These are phyloP conservation scores for Juncus inflexus DNA, from an alignment of 176 grass and related monocot species.

Conservation along the genomic window DNA sequence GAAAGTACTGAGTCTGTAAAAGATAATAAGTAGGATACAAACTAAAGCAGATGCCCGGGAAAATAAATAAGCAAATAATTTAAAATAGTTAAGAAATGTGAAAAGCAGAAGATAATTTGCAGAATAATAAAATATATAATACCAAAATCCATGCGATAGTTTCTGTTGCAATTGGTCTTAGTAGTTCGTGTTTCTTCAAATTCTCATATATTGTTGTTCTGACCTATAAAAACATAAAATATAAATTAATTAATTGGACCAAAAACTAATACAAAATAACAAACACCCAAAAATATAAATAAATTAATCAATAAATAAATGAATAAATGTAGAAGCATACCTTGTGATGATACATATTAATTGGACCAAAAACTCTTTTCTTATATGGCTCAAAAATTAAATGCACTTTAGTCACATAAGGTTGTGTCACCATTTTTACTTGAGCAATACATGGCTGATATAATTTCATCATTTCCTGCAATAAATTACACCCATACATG, in stretches of 20 bases:
- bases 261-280: too few relatives aligned
- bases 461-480: conserved; percentile 6
- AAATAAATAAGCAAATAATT: not conserved
- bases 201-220: conserved; percentile 15
- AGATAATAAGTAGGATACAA: conserved; percentile 16
- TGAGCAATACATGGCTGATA: not conserved
- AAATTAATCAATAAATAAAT: too few relatives aligned
- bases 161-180: conserved; percentile 29
- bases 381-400: not conserved
- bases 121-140: not conserved
- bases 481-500: not conserved
- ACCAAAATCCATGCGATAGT: conserved; percentile 27
- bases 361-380: not conserved
- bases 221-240: conserved; percentile 17
- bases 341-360: not conserved
- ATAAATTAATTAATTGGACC: not conserved
- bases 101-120: not conserved
- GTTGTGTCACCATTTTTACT: not conserved
- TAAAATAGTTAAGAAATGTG: not conserved
- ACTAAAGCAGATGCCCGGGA: conserved; percentile 24
- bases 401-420: too few relatives aligned
- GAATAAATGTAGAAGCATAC: too few relatives aligned
- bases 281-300: too few relatives aligned
- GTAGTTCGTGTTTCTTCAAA: conserved; percentile 24
- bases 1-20: conserved; percentile 8